A percentile compares a stretch with the other conserved stretches of the same genome.
Conservation (phyloP, 106 monocot species). For the Vanilla planifolia region DNA sequence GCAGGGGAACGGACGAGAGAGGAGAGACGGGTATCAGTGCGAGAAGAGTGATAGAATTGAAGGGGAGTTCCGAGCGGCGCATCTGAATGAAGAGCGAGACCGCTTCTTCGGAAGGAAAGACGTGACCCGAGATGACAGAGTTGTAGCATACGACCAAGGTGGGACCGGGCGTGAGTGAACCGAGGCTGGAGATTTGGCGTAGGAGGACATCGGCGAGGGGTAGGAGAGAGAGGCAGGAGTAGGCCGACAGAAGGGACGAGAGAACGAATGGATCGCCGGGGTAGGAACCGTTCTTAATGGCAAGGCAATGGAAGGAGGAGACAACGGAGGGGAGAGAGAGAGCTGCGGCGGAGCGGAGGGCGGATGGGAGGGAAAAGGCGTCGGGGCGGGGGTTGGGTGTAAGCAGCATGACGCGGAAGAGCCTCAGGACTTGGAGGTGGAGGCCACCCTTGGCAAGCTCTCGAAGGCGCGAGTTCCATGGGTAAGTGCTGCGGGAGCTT, state of each 20-base stretch:
- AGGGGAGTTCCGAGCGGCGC: slow-evolving; percentile 21
- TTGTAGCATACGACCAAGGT: slow-evolving; percentile 37
- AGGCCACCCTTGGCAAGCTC: slow-evolving; percentile 13
- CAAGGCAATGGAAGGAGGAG: slow-evolving; percentile 43
- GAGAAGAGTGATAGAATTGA: slow-evolving; percentile 52
- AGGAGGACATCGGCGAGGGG: slow-evolving; percentile 35
- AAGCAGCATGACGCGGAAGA: slow-evolving; percentile 20
- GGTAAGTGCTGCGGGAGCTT: not conserved
- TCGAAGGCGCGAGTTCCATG: slow-evolving; percentile 25
- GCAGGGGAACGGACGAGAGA: not conserved
- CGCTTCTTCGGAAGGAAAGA: slow-evolving; percentile 5
- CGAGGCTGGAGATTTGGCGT: slow-evolving; percentile 8
- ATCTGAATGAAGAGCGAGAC: slow-evolving; percentile 43
- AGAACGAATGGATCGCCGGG: slow-evolving; percentile 39
- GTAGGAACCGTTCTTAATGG: slow-evolving; percentile 28
- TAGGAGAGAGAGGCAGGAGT: slow-evolving; percentile 56
- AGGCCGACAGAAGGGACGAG: slow-evolving; percentile 56
- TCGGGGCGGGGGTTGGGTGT: slow-evolving; percentile 12
- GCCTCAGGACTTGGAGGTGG: slow-evolving; percentile 21
- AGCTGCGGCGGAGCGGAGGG: slow-evolving; percentile 39
- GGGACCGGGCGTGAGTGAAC: not conserved
- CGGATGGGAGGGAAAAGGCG: slow-evolving; percentile 31
- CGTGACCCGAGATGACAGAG: slow-evolving; percentile 54
- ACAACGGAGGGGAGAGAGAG: slow-evolving; percentile 27
- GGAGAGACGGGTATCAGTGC: slow-evolving; percentile 35